Conservation (phyloP, 139 green algal species). For the Chlamydomonas sp. region DNA sequence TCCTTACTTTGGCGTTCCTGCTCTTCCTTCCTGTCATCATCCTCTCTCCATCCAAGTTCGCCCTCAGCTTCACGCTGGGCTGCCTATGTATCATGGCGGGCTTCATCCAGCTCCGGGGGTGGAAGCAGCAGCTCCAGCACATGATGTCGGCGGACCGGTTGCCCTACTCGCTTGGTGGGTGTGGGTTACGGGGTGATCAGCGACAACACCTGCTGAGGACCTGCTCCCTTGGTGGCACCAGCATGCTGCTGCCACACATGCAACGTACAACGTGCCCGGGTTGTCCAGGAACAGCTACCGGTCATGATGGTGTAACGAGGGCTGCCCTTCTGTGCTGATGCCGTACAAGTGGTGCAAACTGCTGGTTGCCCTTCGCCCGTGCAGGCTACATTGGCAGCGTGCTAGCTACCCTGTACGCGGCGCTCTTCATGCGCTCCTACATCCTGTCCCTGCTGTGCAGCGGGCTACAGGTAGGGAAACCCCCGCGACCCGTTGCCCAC, state of each 20-base stretch:
- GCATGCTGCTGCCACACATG: no score
- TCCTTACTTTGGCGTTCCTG: constrained; percentile 89
- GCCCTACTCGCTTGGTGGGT: constrained; percentile 72
- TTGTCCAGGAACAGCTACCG: no score
- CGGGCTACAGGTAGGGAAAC: constrained; percentile 74
- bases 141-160: constrained; percentile 87
- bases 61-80: constrained; percentile 89
- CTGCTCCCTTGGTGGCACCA: no score
- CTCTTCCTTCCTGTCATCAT: constrained; percentile 93
- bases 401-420: constrained; percentile 84
- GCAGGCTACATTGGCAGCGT: constrained; percentile 87
- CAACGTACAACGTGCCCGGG: no score
- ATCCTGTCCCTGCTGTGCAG: constrained; percentile 86
- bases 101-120: constrained; percentile 85
- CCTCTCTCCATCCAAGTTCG: constrained; percentile 94
- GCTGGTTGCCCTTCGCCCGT: neutral
- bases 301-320: neutral
- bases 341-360: neutral
- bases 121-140: constrained; percentile 83
- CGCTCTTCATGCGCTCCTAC: constrained; percentile 90
- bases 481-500: neutral
- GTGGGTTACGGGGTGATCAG: neutral
- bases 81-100: constrained; percentile 82
- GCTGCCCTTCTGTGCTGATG: neutral
- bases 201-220: neutral